Evolutionary conservation across 345 rosid genomes (phyloP).

Genomic region (Acer saccharum): DNA sequence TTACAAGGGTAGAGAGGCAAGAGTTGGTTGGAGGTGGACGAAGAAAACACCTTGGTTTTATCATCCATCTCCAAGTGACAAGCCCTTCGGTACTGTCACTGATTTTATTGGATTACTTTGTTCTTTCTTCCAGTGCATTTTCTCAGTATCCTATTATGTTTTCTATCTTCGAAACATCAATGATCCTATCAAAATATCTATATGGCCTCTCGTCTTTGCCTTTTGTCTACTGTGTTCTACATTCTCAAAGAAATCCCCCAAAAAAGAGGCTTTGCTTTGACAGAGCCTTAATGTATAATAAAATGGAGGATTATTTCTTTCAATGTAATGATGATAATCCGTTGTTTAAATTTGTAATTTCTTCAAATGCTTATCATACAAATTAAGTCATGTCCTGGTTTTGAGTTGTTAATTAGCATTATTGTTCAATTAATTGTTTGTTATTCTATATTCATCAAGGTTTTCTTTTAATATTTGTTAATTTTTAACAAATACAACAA

Average conservation of each 20-base stretch:
- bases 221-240: not conserved
- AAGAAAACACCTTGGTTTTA: not conserved
- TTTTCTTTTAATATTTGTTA: too few relatives aligned
- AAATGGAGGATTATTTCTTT: too few relatives aligned
- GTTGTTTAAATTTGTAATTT: too few relatives aligned
- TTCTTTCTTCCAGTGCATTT: not conserved
- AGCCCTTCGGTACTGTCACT: not conserved
- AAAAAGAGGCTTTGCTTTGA: not conserved
- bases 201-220: not conserved
- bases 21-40: not conserved
- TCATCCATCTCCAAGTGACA: not conserved
- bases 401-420: too few relatives aligned
- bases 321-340: too few relatives aligned
- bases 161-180: not conserved
- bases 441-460: too few relatives aligned
- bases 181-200: not conserved
- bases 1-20: not conserved
- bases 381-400: too few relatives aligned
- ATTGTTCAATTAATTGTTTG: too few relatives aligned
- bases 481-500: too few relatives aligned
- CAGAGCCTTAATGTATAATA: not conserved
- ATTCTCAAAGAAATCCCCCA: not conserved
- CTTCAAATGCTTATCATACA: too few relatives aligned
- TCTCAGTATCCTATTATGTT: not conserved
- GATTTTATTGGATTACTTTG: not conserved